Conservation (phyloP, 805 yeast species). For the Teunomyces aglyptinius region DNA sequence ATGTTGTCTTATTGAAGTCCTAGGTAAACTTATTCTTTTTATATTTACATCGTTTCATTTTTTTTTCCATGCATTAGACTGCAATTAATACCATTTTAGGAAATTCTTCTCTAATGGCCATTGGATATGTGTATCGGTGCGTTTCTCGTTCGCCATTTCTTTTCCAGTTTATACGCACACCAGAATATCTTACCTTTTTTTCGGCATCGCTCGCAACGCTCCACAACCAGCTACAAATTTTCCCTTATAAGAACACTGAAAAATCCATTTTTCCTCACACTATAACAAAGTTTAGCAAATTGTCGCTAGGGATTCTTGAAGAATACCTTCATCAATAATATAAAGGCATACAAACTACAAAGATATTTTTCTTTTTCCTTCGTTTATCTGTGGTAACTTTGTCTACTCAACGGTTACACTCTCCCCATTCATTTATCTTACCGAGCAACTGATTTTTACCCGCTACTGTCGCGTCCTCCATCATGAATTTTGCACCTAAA, state of each 20-base stretch:
- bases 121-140: too few species aligned
- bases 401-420: neutral
- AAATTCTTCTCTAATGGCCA: neutral
- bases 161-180: neutral
- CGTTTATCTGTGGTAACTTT: neutral
- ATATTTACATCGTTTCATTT: too few species aligned
- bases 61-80: too few species aligned
- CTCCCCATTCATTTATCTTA: neutral
- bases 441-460: neutral
- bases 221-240: conserved; percentile 3
- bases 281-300: neutral
- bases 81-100: neutral
- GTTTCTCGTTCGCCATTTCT: neutral
- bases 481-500: conserved; percentile 13
- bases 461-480: neutral
- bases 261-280: conserved; percentile 1
- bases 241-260: neutral
- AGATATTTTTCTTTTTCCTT: neutral
- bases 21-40: too few species aligned
- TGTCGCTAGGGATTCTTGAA: neutral
- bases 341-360: neutral
- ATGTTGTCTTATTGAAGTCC: too few species aligned
- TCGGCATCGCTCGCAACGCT: conserved; percentile 1
- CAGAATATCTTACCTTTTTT: neutral
- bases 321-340: neutral